These are phyloP conservation scores for Epichloe sp. DNA, from an alignment of 2,329 filamentous ascomycete genomes.

Conservation along the genomic window DNA sequence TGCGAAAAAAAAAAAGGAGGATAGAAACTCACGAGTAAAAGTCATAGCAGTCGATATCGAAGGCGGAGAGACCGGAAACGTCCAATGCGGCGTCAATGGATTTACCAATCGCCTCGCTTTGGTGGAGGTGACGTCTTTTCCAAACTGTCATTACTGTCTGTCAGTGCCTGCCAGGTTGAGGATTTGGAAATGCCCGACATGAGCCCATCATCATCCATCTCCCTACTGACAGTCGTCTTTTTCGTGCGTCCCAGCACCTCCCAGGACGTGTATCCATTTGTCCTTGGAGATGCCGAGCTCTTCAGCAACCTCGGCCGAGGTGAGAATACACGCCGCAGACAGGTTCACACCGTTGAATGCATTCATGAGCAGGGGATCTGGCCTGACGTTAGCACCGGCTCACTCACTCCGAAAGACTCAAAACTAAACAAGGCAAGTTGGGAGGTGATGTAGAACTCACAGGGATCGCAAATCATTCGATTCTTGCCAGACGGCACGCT, in stretches of 20 bases:
- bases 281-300: slow-evolving; percentile 39
- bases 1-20: too few relatives aligned
- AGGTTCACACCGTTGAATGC: slow-evolving; percentile 58
- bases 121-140: slow-evolving; percentile 44
- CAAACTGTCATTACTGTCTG: slow-evolving; percentile 33
- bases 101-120: slow-evolving; percentile 42
- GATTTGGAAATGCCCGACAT: too few relatives aligned
- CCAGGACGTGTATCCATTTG: slow-evolving; percentile 51
- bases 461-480: slow-evolving; percentile 56
- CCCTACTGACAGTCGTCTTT: slow-evolving; percentile 32
- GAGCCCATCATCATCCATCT: too few relatives aligned
- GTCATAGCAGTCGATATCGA: slow-evolving; percentile 47
- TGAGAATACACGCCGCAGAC: slow-evolving; percentile 46
- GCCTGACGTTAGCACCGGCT: background rate
- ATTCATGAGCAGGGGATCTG: slow-evolving; percentile 58
- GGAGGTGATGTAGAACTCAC: slow-evolving; percentile 24
- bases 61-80: slow-evolving; percentile 29
- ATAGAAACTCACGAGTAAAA: slow-evolving; percentile 43
- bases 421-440: background rate
- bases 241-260: slow-evolving; percentile 49
- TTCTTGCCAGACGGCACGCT: slow-evolving; percentile 41
- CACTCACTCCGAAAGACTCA: background rate
- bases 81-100: slow-evolving; percentile 42
- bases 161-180: background rate
- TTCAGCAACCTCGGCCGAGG: slow-evolving; percentile 39